These are phyloP conservation scores for Gossypium anomalum DNA, from an alignment of 345 rosid genomes.

Conservation along the genomic window DNA sequence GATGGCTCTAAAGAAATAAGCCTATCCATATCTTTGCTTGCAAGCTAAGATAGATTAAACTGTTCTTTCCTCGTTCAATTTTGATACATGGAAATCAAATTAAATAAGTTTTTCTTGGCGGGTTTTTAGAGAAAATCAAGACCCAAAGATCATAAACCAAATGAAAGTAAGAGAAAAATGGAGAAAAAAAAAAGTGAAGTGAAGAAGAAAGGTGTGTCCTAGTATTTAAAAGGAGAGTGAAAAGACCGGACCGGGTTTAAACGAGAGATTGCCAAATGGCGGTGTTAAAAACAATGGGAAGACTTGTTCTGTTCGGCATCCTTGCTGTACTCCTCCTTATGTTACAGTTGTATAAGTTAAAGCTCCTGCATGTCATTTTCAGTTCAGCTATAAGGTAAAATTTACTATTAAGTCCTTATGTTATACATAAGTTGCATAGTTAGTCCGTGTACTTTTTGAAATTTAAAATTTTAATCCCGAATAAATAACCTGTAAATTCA, in stretches of 20 bases:
- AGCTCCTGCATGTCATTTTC: not conserved
- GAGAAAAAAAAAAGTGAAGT: not conserved
- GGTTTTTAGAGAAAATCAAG: constrained; percentile 8
- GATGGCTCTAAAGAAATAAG: constrained; percentile 60
- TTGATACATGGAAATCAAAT: not conserved
- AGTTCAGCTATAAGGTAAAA: not conserved
- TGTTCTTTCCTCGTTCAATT: not conserved
- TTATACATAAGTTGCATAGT: no score
- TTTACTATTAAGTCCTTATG: no score
- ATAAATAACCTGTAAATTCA: no score
- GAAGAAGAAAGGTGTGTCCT: not conserved
- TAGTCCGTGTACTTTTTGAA: no score
- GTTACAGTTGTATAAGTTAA: not conserved
- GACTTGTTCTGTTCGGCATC: constrained; percentile 17
- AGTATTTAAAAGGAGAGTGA: not conserved
- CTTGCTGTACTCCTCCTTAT: not conserved
- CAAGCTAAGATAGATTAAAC: not conserved
- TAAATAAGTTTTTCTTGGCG: not conserved
- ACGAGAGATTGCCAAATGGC: constrained; percentile 7
- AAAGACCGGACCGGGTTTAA: not conserved
- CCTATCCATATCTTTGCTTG: constrained; percentile 40
- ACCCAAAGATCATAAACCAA: not conserved
- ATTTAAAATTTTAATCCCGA: no score
- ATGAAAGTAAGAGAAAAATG: not conserved
- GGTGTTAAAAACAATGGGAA: constrained; percentile 12